Evolutionary conservation across 2,329 filamentous ascomycete genomes (phyloP), one percentile per base, ranked within the genome.

Genomic region (Alternaria triticina): DNA sequence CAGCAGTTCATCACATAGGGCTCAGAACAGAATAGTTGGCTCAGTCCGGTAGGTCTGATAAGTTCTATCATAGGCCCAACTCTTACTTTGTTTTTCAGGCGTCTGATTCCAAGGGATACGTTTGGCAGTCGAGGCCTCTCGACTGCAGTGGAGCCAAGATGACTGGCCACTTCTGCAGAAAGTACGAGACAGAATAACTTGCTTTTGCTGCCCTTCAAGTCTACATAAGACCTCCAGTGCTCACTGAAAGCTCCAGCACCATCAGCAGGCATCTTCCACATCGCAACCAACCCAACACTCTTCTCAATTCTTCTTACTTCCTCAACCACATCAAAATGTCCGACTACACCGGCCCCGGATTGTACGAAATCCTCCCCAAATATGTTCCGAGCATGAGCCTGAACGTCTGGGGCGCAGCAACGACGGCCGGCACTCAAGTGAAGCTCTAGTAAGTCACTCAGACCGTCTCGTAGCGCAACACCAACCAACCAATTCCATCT

Each of bases 291-390:
- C 9, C n/a, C 7, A 30, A 8, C 23, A 33, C n/a, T 5, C 23
- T 12, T 5, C 15, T 50, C 6, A 17, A 2, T 11, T n/a, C 30
- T 20, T 3, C 17, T 13, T 25, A 13, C 6, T 17, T 20, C 9
- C 23, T 8, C 15, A 22, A 40, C 3, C 8, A 6, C 17, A 17
- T 22, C 25, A 45, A 4, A 5, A 61, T 57, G 58, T 61, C 58
- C 20, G 45, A 57, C 33, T 61, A 57, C 27, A 50, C 33, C n/a
- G 59, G 52, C 13, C 52, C 59, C 6, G 59, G 59, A 15, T 6
- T 46, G 15, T 61, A 61, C 27, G 36, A 40, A 22, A 52, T 61
- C 20, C 9, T 51, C 9, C 59, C 59, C 7, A 40, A 12, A 17
- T 8, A 57, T 27, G 54, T 46, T 15, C 45, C 22, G 0, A 10